These are phyloP conservation scores for Fragaria vesca DNA, from an alignment of 306 rosid genomes.

Conservation along the genomic window DNA sequence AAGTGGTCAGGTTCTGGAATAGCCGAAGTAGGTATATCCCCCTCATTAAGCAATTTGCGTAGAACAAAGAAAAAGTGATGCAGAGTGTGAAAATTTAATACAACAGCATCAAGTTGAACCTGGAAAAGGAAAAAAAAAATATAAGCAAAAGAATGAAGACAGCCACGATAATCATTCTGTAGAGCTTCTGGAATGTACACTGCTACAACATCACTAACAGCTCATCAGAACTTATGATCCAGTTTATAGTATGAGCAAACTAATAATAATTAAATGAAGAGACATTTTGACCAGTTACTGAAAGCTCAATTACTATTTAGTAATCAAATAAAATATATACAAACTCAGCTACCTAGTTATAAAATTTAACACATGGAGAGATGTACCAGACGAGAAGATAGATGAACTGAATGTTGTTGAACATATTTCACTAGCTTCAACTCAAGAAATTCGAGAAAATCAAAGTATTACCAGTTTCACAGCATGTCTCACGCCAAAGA, in stretches of 20 bases:
- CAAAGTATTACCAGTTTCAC: constrained; percentile 67
- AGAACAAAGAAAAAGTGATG: constrained; percentile 93
- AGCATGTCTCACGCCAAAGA: constrained; percentile 85
- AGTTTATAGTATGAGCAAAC: not conserved
- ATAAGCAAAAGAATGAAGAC: constrained; percentile 10
- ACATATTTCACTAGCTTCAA: constrained; percentile 25
- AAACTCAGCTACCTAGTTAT: not conserved
- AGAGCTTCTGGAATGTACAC: not conserved
- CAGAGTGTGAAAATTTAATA: constrained; percentile 64
- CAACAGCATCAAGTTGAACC: constrained; percentile 73
- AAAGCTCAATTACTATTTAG: not conserved
- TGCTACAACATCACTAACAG: not conserved
- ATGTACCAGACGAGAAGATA: not conserved
- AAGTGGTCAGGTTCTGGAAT: constrained; percentile 32
- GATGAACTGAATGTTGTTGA: not conserved
- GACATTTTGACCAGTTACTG: not conserved
- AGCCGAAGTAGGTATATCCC: constrained; percentile 38
- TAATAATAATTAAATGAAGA: not conserved
- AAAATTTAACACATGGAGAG: not conserved
- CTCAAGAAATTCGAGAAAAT: constrained; percentile 1
- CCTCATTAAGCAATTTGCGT: constrained; percentile 70
- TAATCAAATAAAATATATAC: not conserved
- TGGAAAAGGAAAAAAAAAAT: constrained; percentile 29
- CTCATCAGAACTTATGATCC: not conserved
- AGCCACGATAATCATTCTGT: not conserved